These are phyloP conservation scores for Gelatoporia subvermispora DNA, from an alignment of 768 basidiomycete species.

Conservation along the genomic window DNA sequence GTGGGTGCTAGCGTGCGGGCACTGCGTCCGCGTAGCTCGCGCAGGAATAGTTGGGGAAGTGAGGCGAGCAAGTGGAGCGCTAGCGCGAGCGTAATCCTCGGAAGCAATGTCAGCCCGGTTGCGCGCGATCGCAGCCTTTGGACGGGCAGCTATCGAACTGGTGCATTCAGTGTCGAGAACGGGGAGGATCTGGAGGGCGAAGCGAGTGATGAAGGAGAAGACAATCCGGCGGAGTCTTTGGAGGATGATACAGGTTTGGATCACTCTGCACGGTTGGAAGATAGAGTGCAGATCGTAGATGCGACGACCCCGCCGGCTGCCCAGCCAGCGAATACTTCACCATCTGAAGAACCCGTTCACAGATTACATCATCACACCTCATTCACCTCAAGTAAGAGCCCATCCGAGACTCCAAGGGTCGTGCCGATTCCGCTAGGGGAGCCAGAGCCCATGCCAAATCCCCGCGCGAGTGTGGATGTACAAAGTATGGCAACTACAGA, in stretches of 20 bases:
- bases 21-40: constrained; percentile 77
- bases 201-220: constrained; percentile 7
- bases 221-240: not conserved
- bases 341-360: not conserved
- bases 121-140: constrained; percentile 41
- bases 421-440: constrained; percentile 3
- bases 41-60: constrained; percentile 90
- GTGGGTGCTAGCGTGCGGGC: constrained; percentile 87
- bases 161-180: constrained; percentile 37
- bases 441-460: constrained; percentile 6
- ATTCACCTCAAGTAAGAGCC: not conserved
- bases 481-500: constrained; percentile 4
- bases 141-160: constrained; percentile 60
- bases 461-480: not conserved
- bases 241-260: not conserved
- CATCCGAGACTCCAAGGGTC: constrained; percentile 7
- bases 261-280: not conserved
- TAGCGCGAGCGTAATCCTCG: constrained; percentile 44
- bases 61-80: constrained; percentile 88
- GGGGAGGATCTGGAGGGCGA: constrained; percentile 28
- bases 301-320: constrained; percentile 6
- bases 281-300: constrained; percentile 1
- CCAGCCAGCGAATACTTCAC: not conserved
- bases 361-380: not conserved
- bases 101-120: constrained; percentile 29